phyloP scores from a whole-genome alignment of 2,329 filamentous ascomycete genomes.

The Phoma sp. region DNA sequence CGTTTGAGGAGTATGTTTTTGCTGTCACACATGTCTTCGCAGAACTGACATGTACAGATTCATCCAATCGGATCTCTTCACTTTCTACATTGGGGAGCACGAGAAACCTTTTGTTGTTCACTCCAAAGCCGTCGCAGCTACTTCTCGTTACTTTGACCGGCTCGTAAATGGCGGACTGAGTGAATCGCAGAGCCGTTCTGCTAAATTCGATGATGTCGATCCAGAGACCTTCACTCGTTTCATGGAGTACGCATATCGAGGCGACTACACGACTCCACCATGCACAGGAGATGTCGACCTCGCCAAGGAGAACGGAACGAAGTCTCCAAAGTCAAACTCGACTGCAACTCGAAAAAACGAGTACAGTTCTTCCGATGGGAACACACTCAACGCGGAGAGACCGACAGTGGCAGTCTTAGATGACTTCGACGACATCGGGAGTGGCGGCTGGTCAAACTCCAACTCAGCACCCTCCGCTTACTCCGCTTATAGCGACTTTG shows the following conservation, averaged over 20 bases:
- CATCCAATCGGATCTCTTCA: conserved; percentile 31
- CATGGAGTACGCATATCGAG: conserved; percentile 34
- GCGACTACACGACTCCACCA: conserved; percentile 29
- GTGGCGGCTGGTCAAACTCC: background rate
- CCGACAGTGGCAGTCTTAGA: background rate
- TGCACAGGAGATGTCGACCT: background rate
- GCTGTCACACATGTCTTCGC: background rate
- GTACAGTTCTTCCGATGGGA: background rate
- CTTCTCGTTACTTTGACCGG: conserved; percentile 19
- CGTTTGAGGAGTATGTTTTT: conserved; percentile 20
- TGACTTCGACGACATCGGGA: background rate
- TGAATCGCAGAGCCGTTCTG: conserved; percentile 24
- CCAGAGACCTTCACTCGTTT: conserved; percentile 36
- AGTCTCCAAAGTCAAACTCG: background rate
- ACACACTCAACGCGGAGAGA: background rate
- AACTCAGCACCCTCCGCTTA: conserved; percentile 7
- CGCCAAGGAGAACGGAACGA: background rate
- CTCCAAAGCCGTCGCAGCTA: conserved; percentile 28
- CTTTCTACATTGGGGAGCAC: conserved; percentile 31
- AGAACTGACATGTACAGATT: conserved; percentile 15
- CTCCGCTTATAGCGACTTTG: background rate
- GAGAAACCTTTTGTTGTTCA: conserved; percentile 25
- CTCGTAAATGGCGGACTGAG: conserved; percentile 32
- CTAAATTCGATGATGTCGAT: conserved; percentile 25
- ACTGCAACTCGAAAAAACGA: background rate